phyloP scores from a whole-genome alignment of 75 land plant genomes.

The Pinus tabuliformis region DNA sequence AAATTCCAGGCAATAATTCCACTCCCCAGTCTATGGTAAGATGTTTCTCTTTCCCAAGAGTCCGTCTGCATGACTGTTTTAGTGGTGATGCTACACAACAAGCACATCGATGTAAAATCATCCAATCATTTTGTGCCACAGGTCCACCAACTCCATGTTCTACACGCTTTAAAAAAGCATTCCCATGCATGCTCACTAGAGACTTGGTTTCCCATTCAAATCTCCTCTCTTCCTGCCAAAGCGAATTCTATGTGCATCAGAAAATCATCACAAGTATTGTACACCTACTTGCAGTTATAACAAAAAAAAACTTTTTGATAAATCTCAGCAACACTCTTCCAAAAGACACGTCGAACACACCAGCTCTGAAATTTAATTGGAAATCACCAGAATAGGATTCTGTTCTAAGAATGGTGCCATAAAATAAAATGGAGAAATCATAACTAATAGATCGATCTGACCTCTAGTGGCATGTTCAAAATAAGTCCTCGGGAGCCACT shows the following conservation, averaged over 20 bases:
- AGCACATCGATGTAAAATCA: constrained; percentile 27
- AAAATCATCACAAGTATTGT: neutral
- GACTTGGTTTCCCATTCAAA: constrained; percentile 30
- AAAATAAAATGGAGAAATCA: neutral
- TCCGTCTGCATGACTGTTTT: neutral
- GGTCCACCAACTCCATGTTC: constrained; percentile 36
- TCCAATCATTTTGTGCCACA: constrained; percentile 27
- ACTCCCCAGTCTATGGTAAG: constrained; percentile 20
- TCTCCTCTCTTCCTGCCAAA: constrained; percentile 20
- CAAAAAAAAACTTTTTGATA: neutral
- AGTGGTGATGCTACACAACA: constrained; percentile 8
- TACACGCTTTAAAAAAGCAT: constrained; percentile 15
- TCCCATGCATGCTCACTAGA: constrained; percentile 6
- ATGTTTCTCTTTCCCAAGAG: constrained; percentile 8
- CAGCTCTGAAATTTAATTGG: neutral
- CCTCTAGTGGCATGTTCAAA: constrained; percentile 32
- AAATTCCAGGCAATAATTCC: constrained; percentile 33
- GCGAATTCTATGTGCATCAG: neutral
- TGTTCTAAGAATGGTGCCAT: constrained; percentile 9
- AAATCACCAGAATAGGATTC: neutral
- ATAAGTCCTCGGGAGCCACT: constrained; percentile 40
- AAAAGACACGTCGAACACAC: neutral
- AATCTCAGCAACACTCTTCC: neutral
- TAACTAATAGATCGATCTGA: constrained; percentile 3
- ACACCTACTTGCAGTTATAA: neutral